Base-by-base conservation (phyloP, 495 filamentous ascomycete genomes). In the Lophiostoma macrostomum region DNA sequence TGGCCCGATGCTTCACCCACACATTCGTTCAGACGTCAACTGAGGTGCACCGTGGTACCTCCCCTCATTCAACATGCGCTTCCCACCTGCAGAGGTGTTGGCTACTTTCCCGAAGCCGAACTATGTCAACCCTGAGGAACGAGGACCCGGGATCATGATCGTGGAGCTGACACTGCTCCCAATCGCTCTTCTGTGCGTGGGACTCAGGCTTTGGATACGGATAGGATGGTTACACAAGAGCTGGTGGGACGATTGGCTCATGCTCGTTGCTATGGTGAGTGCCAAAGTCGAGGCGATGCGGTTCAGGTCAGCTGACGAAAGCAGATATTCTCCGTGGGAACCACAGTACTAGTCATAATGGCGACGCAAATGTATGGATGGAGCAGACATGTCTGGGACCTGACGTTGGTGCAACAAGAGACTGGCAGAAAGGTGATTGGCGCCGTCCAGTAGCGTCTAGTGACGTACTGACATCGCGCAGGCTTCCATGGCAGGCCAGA, bases 331-430 rank as follows among this genome's bases (percentile, higher is more conserved):
- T 58, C 60, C 10, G 32, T 20, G 31, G 54, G 55, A 32, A 59
- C 55, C 34, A 63, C 60, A 16, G 55, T 31, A 11, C 11, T 58
- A 5, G 60, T 63, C 23, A 59, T 63, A 30, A 36, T 63, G 48
- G 51, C 47, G 16, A 56, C 59, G 2, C 41, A 56, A 29, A 11
- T 45, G 45, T 66, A 66, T 30, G 60, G 61, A 22, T 66, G 65
- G 51, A 55, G 64, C 28, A 39, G 53, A 12, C 64, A 66, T 39
- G 61, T 61, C 4, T 66, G 61, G 60, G 64, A 66, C 34, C 20
- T 54, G 18, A 48, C 18, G 19, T 38, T 57, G 5, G 7, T 43
- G 4, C 43, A 52, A 24, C 22, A 51, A 34, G 42, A 55, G 38
- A 47, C 62, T 10, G 58, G 48, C 6, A 45, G 64, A 37, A 60